Percentiles rank a stretch among this genome's conserved stretches.
These are phyloP conservation scores for Fusarium stilboides DNA, from an alignment of 2,329 filamentous ascomycete species.

Conservation along the genomic window DNA sequence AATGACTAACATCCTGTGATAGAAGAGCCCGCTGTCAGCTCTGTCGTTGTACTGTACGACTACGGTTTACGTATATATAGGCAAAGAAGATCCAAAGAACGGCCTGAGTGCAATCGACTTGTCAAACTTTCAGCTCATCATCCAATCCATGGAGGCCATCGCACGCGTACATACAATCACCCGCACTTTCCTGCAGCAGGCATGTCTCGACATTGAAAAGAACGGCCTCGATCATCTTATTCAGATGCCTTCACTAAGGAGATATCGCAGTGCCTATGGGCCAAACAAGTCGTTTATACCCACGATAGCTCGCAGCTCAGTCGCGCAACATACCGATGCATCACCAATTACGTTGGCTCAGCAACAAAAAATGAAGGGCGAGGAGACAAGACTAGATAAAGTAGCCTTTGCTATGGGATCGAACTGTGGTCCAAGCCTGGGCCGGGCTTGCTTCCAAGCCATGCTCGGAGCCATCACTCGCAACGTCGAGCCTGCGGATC, in stretches of 20 bases:
- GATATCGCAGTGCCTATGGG: constrained; percentile 52
- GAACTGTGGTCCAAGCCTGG: constrained; percentile 11
- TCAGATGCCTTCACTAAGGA: constrained; percentile 55
- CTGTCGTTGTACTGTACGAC: constrained; percentile 89
- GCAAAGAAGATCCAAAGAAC: constrained; percentile 76
- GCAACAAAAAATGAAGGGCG: constrained; percentile 15
- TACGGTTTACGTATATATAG: constrained; percentile 85
- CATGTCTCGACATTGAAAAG: constrained; percentile 83
- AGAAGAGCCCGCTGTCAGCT: constrained; percentile 63
- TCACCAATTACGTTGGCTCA: constrained; percentile 55
- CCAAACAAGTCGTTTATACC: constrained; percentile 60
- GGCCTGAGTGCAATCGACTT: constrained; percentile 65
- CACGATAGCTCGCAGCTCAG: constrained; percentile 62
- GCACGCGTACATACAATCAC: constrained; percentile 82
- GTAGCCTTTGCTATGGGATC: constrained; percentile 1
- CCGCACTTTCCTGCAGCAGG: constrained; percentile 86
- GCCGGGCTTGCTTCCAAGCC: constrained; percentile 51
- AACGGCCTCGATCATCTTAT: constrained; percentile 59
- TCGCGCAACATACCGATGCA: constrained; percentile 59
- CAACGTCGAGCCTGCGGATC: constrained; percentile 46
- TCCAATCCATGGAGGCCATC: constrained; percentile 83
- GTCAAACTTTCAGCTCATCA: constrained; percentile 78
- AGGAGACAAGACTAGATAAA: constrained; percentile 21
- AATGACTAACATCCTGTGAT: background rate
- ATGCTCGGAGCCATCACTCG: constrained; percentile 54